These are phyloP conservation scores for Botrytis paeoniae DNA, from an alignment of 2,329 filamentous ascomycete species.

Conservation along the genomic window DNA sequence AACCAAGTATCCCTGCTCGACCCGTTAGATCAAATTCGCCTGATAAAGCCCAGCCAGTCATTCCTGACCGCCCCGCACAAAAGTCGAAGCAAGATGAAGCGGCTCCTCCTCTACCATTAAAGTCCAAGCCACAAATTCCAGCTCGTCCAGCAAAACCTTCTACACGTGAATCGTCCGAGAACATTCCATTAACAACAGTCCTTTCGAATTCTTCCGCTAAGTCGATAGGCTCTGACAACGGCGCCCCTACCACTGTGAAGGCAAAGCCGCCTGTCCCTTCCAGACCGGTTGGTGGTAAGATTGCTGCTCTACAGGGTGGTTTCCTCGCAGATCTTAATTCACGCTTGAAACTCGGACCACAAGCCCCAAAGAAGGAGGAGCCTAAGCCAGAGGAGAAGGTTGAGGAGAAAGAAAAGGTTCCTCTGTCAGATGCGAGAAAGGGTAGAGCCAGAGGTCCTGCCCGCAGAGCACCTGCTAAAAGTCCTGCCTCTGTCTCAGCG, in stretches of 20 bases:
- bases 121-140: slow-evolving; percentile 61
- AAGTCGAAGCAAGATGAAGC: slow-evolving; percentile 24
- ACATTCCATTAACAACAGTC: slow-evolving; percentile 31
- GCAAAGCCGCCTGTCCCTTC: slow-evolving; percentile 81
- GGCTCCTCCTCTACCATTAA: slow-evolving; percentile 44
- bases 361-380: slow-evolving; percentile 73
- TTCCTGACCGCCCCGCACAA: slow-evolving; percentile 33
- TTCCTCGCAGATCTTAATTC: slow-evolving; percentile 95
- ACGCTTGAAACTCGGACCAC: slow-evolving; percentile 81
- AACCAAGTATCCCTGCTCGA: slow-evolving; percentile 58
- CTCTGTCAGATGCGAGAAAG: slow-evolving; percentile 87
- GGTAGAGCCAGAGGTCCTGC: slow-evolving; percentile 84
- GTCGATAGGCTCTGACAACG: slow-evolving; percentile 41
- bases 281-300: slow-evolving; percentile 77
- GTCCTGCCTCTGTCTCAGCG: slow-evolving; percentile 27
- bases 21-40: slow-evolving; percentile 43
- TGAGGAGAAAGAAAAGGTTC: slow-evolving; percentile 66
- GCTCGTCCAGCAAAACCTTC: slow-evolving; percentile 57
- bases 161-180: slow-evolving; percentile 41
- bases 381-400: slow-evolving; percentile 52
- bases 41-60: slow-evolving; percentile 34
- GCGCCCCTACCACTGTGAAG: slow-evolving; percentile 53
- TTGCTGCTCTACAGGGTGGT: slow-evolving; percentile 83
- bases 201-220: slow-evolving; percentile 35
- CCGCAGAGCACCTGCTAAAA: slow-evolving; percentile 62